Conservation (phyloP, 2,329 filamentous ascomycete genomes). For the Ascochyta rabiei region DNA sequence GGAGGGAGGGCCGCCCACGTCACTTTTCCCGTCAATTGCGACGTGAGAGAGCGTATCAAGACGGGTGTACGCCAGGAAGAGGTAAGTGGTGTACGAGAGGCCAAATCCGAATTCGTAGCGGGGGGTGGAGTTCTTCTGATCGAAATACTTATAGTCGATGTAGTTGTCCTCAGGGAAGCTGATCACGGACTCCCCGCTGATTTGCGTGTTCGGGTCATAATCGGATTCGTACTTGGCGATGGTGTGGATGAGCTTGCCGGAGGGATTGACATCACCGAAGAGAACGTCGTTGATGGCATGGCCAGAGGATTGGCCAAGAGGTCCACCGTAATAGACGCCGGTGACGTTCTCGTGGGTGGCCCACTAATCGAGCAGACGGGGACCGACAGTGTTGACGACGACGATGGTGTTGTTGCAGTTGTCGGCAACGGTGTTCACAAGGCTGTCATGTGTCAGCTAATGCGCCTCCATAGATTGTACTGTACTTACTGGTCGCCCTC, state of each 20-base stretch:
- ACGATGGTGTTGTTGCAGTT: slow-evolving; percentile 58
- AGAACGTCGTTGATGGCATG: slow-evolving; percentile 77
- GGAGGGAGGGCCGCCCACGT: slow-evolving; percentile 1
- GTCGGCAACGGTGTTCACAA: slow-evolving; percentile 52
- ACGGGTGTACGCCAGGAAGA: neutral
- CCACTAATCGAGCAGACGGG: slow-evolving; percentile 78
- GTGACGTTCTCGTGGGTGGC: slow-evolving; percentile 76
- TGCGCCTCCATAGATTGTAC: neutral
- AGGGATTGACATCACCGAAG: slow-evolving; percentile 76
- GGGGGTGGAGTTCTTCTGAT: slow-evolving; percentile 65
- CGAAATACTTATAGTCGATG: slow-evolving; percentile 79
- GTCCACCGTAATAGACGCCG: slow-evolving; percentile 77
- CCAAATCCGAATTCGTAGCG: slow-evolving; percentile 81
- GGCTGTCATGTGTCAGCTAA: slow-evolving; percentile 1
- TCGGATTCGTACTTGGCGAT: slow-evolving; percentile 70
- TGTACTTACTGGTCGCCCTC: slow-evolving; percentile 10
- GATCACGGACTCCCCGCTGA: slow-evolving; percentile 53
- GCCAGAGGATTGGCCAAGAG: slow-evolving; percentile 82
- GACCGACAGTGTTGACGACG: slow-evolving; percentile 58
- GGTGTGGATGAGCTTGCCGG: slow-evolving; percentile 76
- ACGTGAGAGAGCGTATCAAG: slow-evolving; percentile 1
- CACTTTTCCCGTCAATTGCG: neutral
- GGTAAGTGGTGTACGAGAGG: slow-evolving; percentile 67
- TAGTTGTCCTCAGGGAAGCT: slow-evolving; percentile 77
- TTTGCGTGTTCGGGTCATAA: slow-evolving; percentile 63